Evolutionary conservation across 2,329 filamentous ascomycete genomes (phyloP), one percentile per base, ranked within the genome.

Genomic region (Amauroascus niger): DNA sequence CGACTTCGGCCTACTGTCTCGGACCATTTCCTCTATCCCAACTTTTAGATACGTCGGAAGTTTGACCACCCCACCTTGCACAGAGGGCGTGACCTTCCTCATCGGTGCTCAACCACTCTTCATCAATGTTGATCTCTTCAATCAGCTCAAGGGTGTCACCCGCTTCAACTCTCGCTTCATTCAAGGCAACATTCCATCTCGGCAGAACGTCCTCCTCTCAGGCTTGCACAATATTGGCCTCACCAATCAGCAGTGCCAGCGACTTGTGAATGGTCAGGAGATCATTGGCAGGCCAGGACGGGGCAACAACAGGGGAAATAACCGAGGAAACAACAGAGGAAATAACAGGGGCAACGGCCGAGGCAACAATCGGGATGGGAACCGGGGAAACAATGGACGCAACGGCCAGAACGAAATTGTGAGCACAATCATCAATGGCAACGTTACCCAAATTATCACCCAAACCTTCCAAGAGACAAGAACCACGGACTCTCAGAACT

Each of bases 51-150:
- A 83, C 69, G 64, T 66, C 11, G 81, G 81, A 18, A 81, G 78
- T 16, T 70, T 84, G 45, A 84, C 81, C 39, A 83, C 80, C 0
- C 81, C 81, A 18, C 81, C 81, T 3, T 83, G 81, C 67, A 71
- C 71, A 14, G 79, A 83, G 65, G 75, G 75, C 24, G 69, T 83
- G 20, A 69, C 65, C 8, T 82, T 79, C 72, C 67, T 79, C 46
- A 28, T 81, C 46, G 72, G 73, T 55, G 65, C 71, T 56, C 56
- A 75, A 43, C 71, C 74, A 22, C 63, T 80, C 3, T 62, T 65
- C 35, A 66, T 81, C 56, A 65, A 71, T 59, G 68, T 76, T 18
- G 63, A 63, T 1, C 76, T 74, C 7, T 81, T 67, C 63, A 72
- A 76, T 58, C 67, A 65, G 45, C 74, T 78, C 55, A 78, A 79